Evolutionary conservation across 768 basidiomycete genomes (phyloP).

Genomic region (Sporobolomyces roseus): DNA sequence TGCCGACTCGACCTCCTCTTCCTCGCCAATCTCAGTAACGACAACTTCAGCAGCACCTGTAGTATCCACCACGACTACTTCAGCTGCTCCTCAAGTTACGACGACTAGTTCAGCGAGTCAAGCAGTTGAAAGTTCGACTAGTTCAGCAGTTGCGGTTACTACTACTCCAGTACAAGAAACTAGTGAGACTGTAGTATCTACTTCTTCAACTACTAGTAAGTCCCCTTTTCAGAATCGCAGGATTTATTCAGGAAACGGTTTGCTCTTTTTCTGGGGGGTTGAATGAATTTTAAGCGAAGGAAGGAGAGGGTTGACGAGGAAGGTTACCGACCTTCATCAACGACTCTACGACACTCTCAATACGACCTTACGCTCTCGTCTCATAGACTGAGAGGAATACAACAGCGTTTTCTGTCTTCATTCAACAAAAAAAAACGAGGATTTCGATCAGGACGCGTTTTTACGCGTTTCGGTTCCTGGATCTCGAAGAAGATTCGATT

Average conservation of each 20-base stretch:
- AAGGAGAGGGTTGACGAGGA: too few relatives aligned
- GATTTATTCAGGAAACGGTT: too few relatives aligned
- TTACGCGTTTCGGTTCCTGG: neutral
- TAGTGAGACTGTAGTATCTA: neutral
- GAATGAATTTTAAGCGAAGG: too few relatives aligned
- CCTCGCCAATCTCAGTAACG: neutral
- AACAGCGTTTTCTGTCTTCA: too few relatives aligned
- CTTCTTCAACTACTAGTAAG: conserved; percentile 10
- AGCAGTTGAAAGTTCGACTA: neutral
- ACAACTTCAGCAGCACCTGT: neutral
- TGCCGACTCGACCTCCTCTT: neutral
- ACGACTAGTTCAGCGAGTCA: conserved; percentile 9
- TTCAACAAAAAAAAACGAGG: too few relatives aligned
- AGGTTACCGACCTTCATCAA: too few relatives aligned
- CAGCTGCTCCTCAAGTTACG: neutral
- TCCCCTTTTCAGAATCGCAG: too few relatives aligned
- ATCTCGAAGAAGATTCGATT: too few relatives aligned
- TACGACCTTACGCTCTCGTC: too few relatives aligned
- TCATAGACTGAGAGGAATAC: too few relatives aligned
- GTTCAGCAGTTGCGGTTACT: conserved; percentile 4
- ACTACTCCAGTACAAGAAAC: conserved; percentile 11
- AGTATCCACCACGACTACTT: neutral
- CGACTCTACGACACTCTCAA: too few relatives aligned
- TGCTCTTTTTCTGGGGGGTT: too few relatives aligned
- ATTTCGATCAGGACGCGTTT: neutral